These are phyloP conservation scores for Ilex asprella DNA, from an alignment of 257 asterid genomes.

Conservation along the genomic window DNA sequence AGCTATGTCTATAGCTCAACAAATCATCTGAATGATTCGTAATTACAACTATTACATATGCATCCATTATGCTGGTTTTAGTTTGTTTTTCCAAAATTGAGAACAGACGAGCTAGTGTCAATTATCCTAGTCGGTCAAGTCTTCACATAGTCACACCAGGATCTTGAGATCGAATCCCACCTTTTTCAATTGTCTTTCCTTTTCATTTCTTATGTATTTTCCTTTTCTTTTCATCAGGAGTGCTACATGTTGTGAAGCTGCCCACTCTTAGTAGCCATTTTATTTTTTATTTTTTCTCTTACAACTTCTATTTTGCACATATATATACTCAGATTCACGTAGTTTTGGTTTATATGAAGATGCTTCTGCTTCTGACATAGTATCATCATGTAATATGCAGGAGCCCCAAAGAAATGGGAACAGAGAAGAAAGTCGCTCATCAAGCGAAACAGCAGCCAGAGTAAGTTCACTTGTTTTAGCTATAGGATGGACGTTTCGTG, in stretches of 20 bases:
- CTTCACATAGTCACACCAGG: too few relatives aligned
- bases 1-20: conserved; percentile 1
- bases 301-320: background rate
- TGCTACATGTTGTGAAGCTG: background rate
- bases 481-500: too few relatives aligned
- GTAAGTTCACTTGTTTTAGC: conserved; percentile 28
- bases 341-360: background rate
- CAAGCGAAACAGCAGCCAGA: conserved; percentile 24
- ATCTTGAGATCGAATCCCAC: too few relatives aligned
- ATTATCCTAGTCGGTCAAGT: too few relatives aligned
- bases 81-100: too few relatives aligned
- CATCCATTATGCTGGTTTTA: background rate
- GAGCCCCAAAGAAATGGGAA: conserved; percentile 20
- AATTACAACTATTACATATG: background rate
- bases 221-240: background rate
- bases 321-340: background rate
- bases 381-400: conserved; percentile 16
- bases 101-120: too few relatives aligned
- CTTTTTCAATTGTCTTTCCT: too few relatives aligned
- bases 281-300: background rate
- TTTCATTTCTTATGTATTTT: too few relatives aligned
- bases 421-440: conserved; percentile 24
- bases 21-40: background rate
- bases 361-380: background rate
- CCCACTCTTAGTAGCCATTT: background rate